Percentiles rank a stretch among this genome's conserved stretches.
Conservation (phyloP, 345 rosid genomes). For the Citropsis articulata region DNA sequence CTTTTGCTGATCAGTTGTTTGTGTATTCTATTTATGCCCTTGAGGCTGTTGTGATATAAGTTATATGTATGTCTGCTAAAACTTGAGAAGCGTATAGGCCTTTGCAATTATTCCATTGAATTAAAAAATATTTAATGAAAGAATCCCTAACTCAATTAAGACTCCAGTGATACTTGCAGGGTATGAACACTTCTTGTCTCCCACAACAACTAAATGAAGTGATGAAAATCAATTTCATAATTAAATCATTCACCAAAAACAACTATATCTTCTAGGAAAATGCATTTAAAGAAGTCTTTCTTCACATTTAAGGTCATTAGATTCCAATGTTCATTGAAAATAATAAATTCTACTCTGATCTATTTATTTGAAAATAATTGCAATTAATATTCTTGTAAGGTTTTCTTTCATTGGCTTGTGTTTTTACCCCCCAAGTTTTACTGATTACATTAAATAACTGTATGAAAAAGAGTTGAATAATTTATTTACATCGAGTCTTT, state of each 20-base stretch:
- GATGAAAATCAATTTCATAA: constrained; percentile 22
- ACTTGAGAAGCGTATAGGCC: not conserved
- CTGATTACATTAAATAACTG: not conserved
- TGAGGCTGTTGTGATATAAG: not conserved
- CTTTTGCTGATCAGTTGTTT: too few species aligned
- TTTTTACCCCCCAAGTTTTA: too few species aligned
- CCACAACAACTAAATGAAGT: constrained; percentile 18
- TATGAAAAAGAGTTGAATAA: not conserved
- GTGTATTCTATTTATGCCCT: too few species aligned
- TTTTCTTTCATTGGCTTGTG: not conserved
- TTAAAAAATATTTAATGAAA: constrained; percentile 1
- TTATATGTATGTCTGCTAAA: not conserved
- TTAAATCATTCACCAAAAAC: constrained; percentile 21
- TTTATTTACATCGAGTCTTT: not conserved
- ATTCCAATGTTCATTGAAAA: constrained; percentile 7
- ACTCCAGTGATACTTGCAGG: constrained; percentile 15
- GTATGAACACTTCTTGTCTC: constrained; percentile 14
- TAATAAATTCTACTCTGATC: not conserved
- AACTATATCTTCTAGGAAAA: constrained; percentile 1
- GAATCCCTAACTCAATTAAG: constrained; percentile 17
- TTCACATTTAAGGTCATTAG: constrained; percentile 12
- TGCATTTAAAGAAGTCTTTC: constrained; percentile 30
- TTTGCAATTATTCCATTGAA: constrained; percentile 5
- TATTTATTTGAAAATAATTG: constrained; percentile 1
- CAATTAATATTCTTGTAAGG: not conserved